A percentile compares a stretch with the other conserved stretches of the same genome.
These are phyloP conservation scores for Calonectria multiphialidica DNA, from an alignment of 2,329 filamentous ascomycete species.

Conservation along the genomic window DNA sequence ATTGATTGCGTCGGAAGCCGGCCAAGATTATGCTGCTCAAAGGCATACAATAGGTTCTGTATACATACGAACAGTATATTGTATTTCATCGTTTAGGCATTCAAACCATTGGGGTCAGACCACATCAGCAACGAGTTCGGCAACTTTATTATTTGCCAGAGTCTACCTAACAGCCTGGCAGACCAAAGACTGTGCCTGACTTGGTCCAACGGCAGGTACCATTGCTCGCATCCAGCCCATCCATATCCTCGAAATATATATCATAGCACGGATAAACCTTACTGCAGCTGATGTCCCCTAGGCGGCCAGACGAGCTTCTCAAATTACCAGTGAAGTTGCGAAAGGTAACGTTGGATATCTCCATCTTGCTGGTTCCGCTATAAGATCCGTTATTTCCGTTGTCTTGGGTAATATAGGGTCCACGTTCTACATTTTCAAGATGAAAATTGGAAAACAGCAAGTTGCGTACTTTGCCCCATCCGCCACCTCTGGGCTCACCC, in stretches of 20 bases:
- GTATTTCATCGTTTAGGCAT: neutral
- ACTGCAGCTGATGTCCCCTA: neutral
- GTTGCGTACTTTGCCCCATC: conserved; percentile 1
- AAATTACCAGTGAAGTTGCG: conserved; percentile 1
- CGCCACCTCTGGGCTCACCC: neutral
- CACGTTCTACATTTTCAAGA: neutral
- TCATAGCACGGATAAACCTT: neutral
- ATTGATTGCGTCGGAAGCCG: no score
- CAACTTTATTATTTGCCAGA: neutral
- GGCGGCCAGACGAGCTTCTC: neutral
- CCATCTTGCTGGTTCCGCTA: neutral
- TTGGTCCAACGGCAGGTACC: neutral
- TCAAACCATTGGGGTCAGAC: no score
- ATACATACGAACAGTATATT: no score
- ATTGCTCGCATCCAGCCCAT: neutral
- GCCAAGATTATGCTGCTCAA: no score
- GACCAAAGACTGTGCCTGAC: neutral
- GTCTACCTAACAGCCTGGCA: neutral
- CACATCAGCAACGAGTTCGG: neutral
- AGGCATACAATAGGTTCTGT: no score
- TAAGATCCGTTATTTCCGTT: neutral
- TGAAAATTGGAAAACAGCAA: neutral
- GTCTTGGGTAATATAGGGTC: neutral
- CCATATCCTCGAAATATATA: neutral
- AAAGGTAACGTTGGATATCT: neutral